These are phyloP conservation scores for Tolypocladium album DNA, from an alignment of 2,329 filamentous ascomycete genomes.

Conservation along the genomic window DNA sequence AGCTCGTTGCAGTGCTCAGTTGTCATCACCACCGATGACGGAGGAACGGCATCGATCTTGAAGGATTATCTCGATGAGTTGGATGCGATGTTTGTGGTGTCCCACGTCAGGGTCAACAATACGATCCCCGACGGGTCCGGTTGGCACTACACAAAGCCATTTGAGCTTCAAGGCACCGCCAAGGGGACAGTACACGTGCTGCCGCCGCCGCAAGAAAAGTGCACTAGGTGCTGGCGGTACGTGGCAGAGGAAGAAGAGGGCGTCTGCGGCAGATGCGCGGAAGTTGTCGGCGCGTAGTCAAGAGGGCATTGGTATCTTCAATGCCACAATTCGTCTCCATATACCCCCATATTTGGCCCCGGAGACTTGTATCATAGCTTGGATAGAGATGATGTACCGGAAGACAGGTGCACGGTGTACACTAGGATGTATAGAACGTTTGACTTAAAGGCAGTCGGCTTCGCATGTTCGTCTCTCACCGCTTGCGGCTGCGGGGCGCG, in stretches of 20 bases:
- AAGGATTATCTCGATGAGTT: conserved; percentile 39
- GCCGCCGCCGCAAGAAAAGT: conserved; percentile 54
- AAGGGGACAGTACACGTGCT: conserved; percentile 31
- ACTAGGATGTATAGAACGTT: background rate
- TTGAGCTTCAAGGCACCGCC: conserved; percentile 26
- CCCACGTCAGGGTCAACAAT: conserved; percentile 42
- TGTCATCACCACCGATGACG: conserved; percentile 35
- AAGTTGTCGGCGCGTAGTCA: background rate
- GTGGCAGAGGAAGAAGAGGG: conserved; percentile 53
- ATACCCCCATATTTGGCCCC: background rate
- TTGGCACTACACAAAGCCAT: conserved; percentile 31
- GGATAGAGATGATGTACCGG: background rate
- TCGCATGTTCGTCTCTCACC: too few species aligned
- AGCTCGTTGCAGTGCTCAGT: conserved; percentile 74
- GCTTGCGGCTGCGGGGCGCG: too few species aligned
- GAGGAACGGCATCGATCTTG: conserved; percentile 21
- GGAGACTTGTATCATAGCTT: background rate
- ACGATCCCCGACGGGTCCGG: conserved; percentile 14
- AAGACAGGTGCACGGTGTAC: background rate
- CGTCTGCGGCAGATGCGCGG: conserved; percentile 59
- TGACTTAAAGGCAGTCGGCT: too few species aligned
- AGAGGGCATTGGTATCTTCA: background rate
- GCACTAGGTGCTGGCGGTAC: conserved; percentile 82
- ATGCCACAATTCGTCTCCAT: background rate
- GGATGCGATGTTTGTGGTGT: conserved; percentile 58